Conservation (phyloP, 495 filamentous ascomycete species). For the Pseudomonodictys pantanalensis region DNA sequence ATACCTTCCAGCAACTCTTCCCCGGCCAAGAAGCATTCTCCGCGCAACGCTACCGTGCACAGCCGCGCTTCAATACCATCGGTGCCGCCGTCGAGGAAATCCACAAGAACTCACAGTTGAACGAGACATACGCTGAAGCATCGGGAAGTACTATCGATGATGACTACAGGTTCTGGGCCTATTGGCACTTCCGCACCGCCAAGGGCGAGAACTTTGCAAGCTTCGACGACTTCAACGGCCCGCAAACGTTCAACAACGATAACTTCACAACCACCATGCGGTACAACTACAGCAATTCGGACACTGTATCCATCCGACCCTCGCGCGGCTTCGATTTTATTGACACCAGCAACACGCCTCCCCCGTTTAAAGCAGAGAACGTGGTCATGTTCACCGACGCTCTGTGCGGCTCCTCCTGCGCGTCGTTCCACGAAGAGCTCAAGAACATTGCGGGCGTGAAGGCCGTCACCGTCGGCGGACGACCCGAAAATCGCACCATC, state of each 20-base stretch:
- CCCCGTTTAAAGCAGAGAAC: conserved; percentile 19
- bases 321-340: conserved; percentile 24
- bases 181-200: conserved; percentile 11
- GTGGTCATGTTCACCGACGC: conserved; percentile 28
- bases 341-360: conserved; percentile 26
- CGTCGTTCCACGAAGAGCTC: conserved; percentile 25
- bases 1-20: conserved; percentile 30
- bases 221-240: conserved; percentile 20
- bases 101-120: conserved; percentile 11
- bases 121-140: conserved; percentile 9
- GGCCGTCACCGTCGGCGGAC: conserved; percentile 23
- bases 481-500: conserved; percentile 8
- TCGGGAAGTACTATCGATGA: not conserved
- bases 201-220: conserved; percentile 14
- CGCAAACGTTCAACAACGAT: conserved; percentile 20
- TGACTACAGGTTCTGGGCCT: conserved; percentile 15
- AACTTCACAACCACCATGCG: conserved; percentile 21
- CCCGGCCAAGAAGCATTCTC: conserved; percentile 12
- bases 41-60: conserved; percentile 14
- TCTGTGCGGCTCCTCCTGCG: conserved; percentile 27
- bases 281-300: conserved; percentile 30
- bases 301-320: conserved; percentile 21
- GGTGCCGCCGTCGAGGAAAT: conserved; percentile 16
- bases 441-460: conserved; percentile 26
- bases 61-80: conserved; percentile 16